Conservation (phyloP, 441 rosid genomes). For the Populus trichocarpa region DNA sequence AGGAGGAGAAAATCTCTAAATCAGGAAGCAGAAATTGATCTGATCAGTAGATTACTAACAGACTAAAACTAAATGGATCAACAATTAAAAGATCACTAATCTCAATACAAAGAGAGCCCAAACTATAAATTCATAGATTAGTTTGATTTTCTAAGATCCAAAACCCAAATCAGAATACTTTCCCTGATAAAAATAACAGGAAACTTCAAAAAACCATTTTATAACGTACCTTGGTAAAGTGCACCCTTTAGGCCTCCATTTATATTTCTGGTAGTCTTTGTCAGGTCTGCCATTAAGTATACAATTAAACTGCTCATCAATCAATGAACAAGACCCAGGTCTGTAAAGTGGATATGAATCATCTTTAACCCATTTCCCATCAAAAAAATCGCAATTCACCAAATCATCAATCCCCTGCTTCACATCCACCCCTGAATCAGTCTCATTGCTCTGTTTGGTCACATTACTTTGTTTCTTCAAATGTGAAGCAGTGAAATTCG, state of each 20-base stretch:
- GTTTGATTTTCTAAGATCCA: neutral
- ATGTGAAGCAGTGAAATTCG: constrained; percentile 39
- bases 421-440: constrained; percentile 11
- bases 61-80: neutral
- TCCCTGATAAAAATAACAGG: neutral
- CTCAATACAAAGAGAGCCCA: neutral
- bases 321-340: constrained; percentile 74
- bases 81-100: no score
- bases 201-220: neutral
- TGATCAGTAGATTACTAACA: no score
- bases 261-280: constrained; percentile 52
- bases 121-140: no score
- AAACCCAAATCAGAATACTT: neutral
- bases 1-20: neutral
- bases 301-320: constrained; percentile 81
- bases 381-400: constrained; percentile 68
- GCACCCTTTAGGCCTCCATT: constrained; percentile 88
- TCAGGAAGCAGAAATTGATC: neutral
- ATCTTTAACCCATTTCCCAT: constrained; percentile 80
- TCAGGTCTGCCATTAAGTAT: constrained; percentile 76
- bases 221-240: constrained; percentile 60
- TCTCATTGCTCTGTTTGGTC: constrained; percentile 28
- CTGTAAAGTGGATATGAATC: constrained; percentile 84
- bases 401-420: constrained; percentile 37
- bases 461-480: constrained; percentile 27